Evolutionary conservation across 1,284 basidiomycete genomes (phyloP).

Genomic region (Nidula niveotomentosa): DNA sequence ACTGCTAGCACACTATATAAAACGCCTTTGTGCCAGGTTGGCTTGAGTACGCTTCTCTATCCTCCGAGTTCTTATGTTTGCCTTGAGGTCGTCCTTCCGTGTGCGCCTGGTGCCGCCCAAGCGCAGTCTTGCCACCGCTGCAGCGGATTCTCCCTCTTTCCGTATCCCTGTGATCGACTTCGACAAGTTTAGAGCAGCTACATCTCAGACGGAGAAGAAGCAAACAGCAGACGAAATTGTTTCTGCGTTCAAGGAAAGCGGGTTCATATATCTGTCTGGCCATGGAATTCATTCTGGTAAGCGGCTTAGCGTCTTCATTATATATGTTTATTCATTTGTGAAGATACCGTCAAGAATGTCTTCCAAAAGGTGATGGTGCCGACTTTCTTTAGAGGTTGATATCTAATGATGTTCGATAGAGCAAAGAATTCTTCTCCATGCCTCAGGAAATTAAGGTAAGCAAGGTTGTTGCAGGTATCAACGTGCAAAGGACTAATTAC

Average conservation of each 20-base stretch:
- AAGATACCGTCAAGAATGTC: conserved; percentile 43
- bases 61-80: conserved; percentile 20
- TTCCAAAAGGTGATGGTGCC: conserved; percentile 55
- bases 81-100: conserved; percentile 18
- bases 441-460: conserved; percentile 62
- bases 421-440: conserved; percentile 71
- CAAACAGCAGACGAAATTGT: conserved; percentile 70
- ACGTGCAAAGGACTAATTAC: not conserved
- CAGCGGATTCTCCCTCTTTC: conserved; percentile 31
- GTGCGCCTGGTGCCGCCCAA: conserved; percentile 7
- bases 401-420: conserved; percentile 37
- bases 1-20: too few relatives aligned
- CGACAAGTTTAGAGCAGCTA: conserved; percentile 55
- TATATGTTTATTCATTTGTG: conserved; percentile 4
- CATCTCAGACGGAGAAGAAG: conserved; percentile 54
- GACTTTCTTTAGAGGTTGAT: not conserved
- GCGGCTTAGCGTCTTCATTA: conserved; percentile 5
- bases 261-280: conserved; percentile 72
- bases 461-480: not conserved
- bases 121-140: conserved; percentile 26
- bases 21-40: too few relatives aligned
- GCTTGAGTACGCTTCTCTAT: not conserved
- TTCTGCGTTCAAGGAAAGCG: conserved; percentile 74
- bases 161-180: conserved; percentile 81
- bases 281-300: conserved; percentile 60